These are phyloP conservation scores for Grosmannia serpens DNA, from an alignment of 2,329 filamentous ascomycete species.

Conservation along the genomic window DNA sequence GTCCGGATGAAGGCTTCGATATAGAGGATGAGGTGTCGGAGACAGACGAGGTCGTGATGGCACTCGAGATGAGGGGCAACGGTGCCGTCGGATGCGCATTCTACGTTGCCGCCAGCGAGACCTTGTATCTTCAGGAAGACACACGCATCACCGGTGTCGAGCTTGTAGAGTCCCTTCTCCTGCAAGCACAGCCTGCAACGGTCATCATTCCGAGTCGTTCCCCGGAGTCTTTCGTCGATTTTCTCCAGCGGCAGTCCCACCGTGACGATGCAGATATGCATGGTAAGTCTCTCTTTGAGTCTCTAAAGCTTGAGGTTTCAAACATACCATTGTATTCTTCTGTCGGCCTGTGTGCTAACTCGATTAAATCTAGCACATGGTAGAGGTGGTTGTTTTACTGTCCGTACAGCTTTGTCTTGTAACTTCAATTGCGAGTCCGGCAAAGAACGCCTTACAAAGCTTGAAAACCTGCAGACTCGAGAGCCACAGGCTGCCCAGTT, in stretches of 20 bases:
- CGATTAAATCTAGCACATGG: neutral
- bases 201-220: slow-evolving; percentile 40
- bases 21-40: slow-evolving; percentile 14
- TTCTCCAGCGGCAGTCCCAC: slow-evolving; percentile 15
- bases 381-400: slow-evolving; percentile 22
- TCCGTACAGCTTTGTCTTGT: slow-evolving; percentile 57
- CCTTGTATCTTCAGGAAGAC: slow-evolving; percentile 67
- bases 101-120: slow-evolving; percentile 59
- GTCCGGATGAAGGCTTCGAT: neutral
- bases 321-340: too few relatives aligned
- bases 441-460: slow-evolving; percentile 50
- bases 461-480: slow-evolving; percentile 39
- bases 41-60: slow-evolving; percentile 64
- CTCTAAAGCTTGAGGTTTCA: too few relatives aligned
- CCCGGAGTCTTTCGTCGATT: slow-evolving; percentile 26
- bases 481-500: slow-evolving; percentile 49
- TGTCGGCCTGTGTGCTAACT: neutral
- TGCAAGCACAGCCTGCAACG: slow-evolving; percentile 42
- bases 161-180: slow-evolving; percentile 48
- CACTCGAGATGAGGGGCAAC: slow-evolving; percentile 61
- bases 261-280: neutral
- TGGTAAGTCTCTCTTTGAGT: neutral
- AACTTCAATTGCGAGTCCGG: slow-evolving; percentile 63
- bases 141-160: slow-evolving; percentile 57
- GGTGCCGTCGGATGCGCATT: slow-evolving; percentile 74